A percentile compares a stretch with the other conserved stretches of the same genome.
phyloP scores from a whole-genome alignment of 108 stramenopile genomes.

The Chaetoceros muelleri region DNA sequence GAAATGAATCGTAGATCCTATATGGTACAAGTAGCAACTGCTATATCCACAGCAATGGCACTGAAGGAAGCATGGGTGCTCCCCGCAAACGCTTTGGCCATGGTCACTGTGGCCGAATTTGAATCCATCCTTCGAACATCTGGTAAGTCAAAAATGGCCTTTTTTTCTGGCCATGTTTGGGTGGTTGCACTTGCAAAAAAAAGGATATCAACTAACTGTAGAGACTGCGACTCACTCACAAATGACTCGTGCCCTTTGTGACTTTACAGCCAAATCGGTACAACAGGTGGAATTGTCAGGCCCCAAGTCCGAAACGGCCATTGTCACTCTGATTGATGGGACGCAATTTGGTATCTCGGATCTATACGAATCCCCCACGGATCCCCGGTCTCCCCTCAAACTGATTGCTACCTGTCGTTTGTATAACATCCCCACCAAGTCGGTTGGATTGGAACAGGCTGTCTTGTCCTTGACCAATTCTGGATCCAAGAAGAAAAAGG shows the following conservation, averaged over 20 bases:
- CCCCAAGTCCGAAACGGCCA: conserved; percentile 48
- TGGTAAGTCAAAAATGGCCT: too few species aligned
- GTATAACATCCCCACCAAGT: conserved; percentile 41
- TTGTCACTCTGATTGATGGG: conserved; percentile 63
- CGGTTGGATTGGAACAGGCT: conserved; percentile 34
- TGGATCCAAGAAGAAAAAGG: conserved; percentile 43
- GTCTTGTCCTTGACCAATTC: conserved; percentile 25
- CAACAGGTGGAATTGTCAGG: conserved; percentile 64
- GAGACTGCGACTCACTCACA: too few species aligned
- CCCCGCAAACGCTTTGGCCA: conserved; percentile 34
- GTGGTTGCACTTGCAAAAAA: too few species aligned
- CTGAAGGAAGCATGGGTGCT: conserved; percentile 9
- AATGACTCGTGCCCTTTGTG: too few species aligned
- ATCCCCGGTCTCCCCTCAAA: conserved; percentile 69
- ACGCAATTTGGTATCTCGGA: conserved; percentile 68
- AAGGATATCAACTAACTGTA: too few species aligned
- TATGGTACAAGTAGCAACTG: too few species aligned
- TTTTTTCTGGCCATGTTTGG: too few species aligned
- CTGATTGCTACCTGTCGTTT: conserved; percentile 57
- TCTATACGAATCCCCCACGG: conserved; percentile 51
- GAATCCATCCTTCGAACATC: conserved; percentile 47
- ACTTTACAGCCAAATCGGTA: conserved; percentile 53
- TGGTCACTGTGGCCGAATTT: conserved; percentile 67
- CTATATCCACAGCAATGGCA: too few species aligned
- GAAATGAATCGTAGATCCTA: background rate